Base-by-base conservation (phyloP, 2,329 filamentous ascomycete genomes). In the Akanthomyces uredinophilus region DNA sequence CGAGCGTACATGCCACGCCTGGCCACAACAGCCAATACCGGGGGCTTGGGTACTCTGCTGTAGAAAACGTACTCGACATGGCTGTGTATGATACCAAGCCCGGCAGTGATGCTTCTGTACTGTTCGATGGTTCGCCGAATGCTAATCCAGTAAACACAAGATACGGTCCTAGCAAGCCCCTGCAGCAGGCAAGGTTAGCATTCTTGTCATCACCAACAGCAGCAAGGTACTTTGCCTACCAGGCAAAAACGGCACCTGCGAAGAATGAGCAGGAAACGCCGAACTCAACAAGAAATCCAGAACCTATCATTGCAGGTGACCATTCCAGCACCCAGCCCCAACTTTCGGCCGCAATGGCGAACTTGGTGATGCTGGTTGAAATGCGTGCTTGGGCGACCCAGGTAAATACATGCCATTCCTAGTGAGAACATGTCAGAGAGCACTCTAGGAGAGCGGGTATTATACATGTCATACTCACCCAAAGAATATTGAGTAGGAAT, bases 301-400 rank as follows among this genome's bases (percentile, higher is more conserved):
- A 61, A 1, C 58, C 58, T 27, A 61, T 61, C 58, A 61, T 61
- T 16, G 53, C 61, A 4, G 61, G 61, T 14, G 61, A 63, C 61
- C 61, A 63, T 39, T 63, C 61, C 7, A 63, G 22, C 16, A 63
- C 46, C 61, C 61, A 63, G 10, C 61, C 61, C 61, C 61, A 63
- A 39, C 61, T 63, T 29, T 63, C 61, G 8, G 61, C 61, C 5
- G 54, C 54, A 22, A 60, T 18, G 44, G 37, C 61, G 22, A 63
- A 46, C 4, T 37, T 37, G 37, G 53, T 51, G 7, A 58, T 53
- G 18, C 5, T 1, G 1, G 10, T 20, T 6, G 55, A 16, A 5
- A 61, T 7, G 5, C 58, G 39, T 18, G 58, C 58, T 10, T 51
- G 35, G 2, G 61, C 53, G 10, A 63, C 35, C 61, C 61, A 63